A percentile compares a stretch with the other conserved stretches of the same genome.
phyloP scores from a whole-genome alignment of 208 protist species.

The Wallacemonas collosoma region DNA sequence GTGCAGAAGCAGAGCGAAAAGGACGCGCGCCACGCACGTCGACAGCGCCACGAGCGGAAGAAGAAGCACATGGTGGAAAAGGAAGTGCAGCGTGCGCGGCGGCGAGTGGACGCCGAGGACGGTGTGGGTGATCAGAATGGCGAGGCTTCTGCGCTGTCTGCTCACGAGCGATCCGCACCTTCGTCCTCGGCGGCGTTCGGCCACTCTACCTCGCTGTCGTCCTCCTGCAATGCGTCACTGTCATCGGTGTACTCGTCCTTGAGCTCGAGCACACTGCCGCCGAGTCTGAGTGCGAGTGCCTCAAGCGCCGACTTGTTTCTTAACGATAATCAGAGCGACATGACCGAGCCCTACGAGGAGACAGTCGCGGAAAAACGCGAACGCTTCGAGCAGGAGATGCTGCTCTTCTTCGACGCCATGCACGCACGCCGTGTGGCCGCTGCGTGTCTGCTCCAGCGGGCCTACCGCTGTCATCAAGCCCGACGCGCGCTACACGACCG shows the following conservation, averaged over 20 bases:
- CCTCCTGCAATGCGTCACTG: background rate
- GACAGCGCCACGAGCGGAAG: background rate
- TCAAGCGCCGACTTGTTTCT: background rate
- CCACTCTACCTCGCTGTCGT: background rate
- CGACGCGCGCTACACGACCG: constrained; percentile 41
- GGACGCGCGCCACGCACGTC: background rate
- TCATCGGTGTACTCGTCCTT: constrained; percentile 4
- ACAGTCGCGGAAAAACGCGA: constrained; percentile 60
- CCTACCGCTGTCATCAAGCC: constrained; percentile 60
- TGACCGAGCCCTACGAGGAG: constrained; percentile 53
- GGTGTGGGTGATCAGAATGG: too few species aligned
- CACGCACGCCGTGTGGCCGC: constrained; percentile 42
- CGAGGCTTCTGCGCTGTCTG: too few species aligned
- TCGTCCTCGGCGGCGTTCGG: background rate
- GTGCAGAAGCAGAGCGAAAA: constrained; percentile 22
- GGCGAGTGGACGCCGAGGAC: too few species aligned
- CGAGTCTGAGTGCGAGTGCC: constrained; percentile 8
- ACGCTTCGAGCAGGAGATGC: constrained; percentile 61
- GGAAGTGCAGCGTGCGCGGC: too few species aligned
- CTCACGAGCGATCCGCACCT: background rate
- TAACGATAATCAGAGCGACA: constrained; percentile 28
- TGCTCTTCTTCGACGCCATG: constrained; percentile 43
- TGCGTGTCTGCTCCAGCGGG: constrained; percentile 58
- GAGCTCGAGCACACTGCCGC: constrained; percentile 4
- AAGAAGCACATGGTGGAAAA: background rate